Evolutionary conservation across 257 asterid species (phyloP), one percentile per base, ranked within the genome.

Genomic region (Solanum chiquidenum): DNA sequence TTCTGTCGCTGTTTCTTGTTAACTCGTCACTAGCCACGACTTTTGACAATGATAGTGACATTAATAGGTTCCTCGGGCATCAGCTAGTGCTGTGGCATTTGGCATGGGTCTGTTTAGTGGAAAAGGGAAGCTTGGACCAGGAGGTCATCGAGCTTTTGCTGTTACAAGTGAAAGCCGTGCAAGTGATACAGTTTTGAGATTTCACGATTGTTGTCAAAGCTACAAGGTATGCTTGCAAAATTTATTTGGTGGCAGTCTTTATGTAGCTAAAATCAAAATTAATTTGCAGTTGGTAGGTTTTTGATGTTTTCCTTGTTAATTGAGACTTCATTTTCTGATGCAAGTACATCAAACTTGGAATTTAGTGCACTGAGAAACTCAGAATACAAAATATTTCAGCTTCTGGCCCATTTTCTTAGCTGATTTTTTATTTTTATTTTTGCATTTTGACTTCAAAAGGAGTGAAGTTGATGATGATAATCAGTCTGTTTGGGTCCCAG

Each of bases 71-170:
- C 86, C 99, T 71, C 98, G 99, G 89, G 98, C 99, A 83, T 96
- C 99, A 73, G 98, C 99, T 82, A 97, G 99, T 90, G 98, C 98
- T 72, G 98, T 96, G 87, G 98, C 99, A 87, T 97, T 97, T 92
- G 99, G 99, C 79, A 94, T 97, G 97, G 99, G 99, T 76, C 97
- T 97, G 73, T 96, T 97, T 68, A 96, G 96, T 90, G 94, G 92
- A 83, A 90, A 93, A 64, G 99, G 99, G 87, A 93, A 91, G 87
- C 98, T 97, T 84, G 99, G 99, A 86, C 94, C 94, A 52, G 99
- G 98, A 71, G 91, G 74, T 74, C 94, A 97, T 90, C 98, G 99
- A 86, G 96, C 99, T 86, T 97, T 96, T 95, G 98, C 99, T 86
- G 99, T 97, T 85, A 92, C 92, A 79, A 96, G 98, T 91, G 98